Percentiles rank a stretch among this genome's conserved stretches.
Conservation (phyloP, 2,329 filamentous ascomycete species). For the Furcasterigmium sp. region DNA sequence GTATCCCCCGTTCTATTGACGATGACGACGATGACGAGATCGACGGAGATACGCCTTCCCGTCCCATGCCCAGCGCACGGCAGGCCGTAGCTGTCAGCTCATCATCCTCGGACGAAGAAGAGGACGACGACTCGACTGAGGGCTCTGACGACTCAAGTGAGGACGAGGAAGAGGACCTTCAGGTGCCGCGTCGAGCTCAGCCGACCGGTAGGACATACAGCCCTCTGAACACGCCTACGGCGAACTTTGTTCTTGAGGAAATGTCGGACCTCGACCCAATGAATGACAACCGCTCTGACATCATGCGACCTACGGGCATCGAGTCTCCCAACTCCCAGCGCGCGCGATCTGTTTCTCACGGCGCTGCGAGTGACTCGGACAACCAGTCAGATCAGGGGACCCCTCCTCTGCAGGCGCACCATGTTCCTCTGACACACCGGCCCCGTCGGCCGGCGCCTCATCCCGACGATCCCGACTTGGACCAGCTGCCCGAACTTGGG, state of each 20-base stretch:
- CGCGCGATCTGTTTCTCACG: slow-evolving; percentile 32
- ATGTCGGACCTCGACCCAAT: slow-evolving; percentile 37
- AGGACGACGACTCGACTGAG: slow-evolving; percentile 6
- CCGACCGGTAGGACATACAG: slow-evolving; percentile 8
- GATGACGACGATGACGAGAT: slow-evolving; percentile 3
- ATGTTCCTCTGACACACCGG: slow-evolving; percentile 2
- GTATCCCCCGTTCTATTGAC: background rate
- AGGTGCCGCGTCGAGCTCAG: slow-evolving; percentile 6
- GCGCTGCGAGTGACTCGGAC: background rate
- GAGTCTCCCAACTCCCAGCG: slow-evolving; percentile 37
- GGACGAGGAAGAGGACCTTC: background rate
- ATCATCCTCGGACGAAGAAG: slow-evolving; percentile 3
- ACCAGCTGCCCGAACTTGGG: slow-evolving; percentile 26
- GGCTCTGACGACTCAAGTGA: background rate
- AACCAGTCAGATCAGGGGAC: background rate
- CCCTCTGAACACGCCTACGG: slow-evolving; percentile 2
- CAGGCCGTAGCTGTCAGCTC: background rate
- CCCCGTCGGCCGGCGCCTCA: background rate
- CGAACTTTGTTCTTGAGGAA: slow-evolving; percentile 37
- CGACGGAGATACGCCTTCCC: background rate
- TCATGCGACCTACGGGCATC: slow-evolving; percentile 39
- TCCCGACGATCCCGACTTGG: slow-evolving; percentile 12
- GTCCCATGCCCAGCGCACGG: background rate
- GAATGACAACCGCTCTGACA: slow-evolving; percentile 36
- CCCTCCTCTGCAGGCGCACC: background rate